A percentile compares a stretch with the other conserved stretches of the same genome.
phyloP scores from a whole-genome alignment of 2,329 filamentous ascomycete species.

The Aureobasidium sp. region DNA sequence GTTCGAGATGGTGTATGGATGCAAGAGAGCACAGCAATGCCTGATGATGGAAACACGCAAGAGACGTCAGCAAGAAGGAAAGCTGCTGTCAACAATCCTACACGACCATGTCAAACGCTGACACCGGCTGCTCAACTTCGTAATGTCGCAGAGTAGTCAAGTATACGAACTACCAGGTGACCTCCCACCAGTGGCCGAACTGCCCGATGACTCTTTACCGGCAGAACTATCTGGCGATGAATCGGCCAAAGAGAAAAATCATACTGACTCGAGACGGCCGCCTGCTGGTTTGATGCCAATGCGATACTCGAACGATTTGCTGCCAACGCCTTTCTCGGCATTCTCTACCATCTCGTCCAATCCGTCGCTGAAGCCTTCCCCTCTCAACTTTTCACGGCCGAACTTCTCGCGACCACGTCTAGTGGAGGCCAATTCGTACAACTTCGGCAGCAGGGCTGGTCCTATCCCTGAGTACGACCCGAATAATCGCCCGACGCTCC shows the following conservation, averaged over 20 bases:
- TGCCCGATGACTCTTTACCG: neutral
- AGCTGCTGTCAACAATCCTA: neutral
- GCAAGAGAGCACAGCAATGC: neutral
- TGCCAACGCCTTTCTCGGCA: constrained; percentile 2
- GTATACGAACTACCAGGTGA: constrained; percentile 6
- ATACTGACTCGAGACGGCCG: neutral
- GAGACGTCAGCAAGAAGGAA: neutral
- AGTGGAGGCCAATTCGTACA: neutral
- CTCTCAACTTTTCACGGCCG: constrained; percentile 25
- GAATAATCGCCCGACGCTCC: neutral
- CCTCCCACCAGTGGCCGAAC: neutral
- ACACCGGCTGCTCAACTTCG: neutral
- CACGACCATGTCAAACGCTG: neutral
- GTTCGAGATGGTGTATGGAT: neutral
- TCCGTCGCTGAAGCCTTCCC: constrained; percentile 16
- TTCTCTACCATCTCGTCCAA: constrained; percentile 2
- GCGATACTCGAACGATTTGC: neutral
- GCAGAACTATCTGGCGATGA: neutral
- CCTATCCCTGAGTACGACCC: neutral
- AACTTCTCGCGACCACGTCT: constrained; percentile 24
- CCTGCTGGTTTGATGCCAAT: neutral
- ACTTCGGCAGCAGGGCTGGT: constrained; percentile 1
- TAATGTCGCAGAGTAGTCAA: neutral
- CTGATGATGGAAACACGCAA: neutral
- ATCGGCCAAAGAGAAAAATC: neutral